Base-by-base conservation (phyloP, 495 filamentous ascomycete genomes). In the Neurospora hispaniola region DNA sequence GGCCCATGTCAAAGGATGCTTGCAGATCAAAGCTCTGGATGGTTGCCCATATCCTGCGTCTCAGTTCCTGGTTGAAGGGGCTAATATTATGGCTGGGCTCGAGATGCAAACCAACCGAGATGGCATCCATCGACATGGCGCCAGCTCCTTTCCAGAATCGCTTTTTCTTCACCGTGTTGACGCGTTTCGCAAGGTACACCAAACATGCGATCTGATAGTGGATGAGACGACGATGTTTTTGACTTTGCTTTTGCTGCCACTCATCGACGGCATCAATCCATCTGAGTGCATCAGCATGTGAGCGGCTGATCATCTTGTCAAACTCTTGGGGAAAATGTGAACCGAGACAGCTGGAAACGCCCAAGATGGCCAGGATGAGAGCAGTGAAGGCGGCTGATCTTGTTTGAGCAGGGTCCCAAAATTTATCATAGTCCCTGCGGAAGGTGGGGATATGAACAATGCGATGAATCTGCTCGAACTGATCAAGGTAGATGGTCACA, bases 61-160 rank as follows among this genome's bases (percentile, higher is more conserved):
- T 85, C 88, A 90, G 89, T 78, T 91, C 89, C 75, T 87, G 87
- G 73, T 86, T 87, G 76, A 89, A 90, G n/a, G 77, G 76, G 10
- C 79, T 80, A 40, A 81, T 79, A 43, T 78, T 79, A 72, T 77
- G 75, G 70, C 76, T 76, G 0, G 86, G 85, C 44, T 89, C 86
- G 9, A 86, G 76, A 74, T 90, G 87, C 4, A 90, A 79, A 0
- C 88, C 89, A 75, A 89, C 87, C 10, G 81, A 79, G 44, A 90
- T 82, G 69, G 86, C 88, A 71, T 88, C 85, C 75, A 87, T 85
- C 40, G 89, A 81, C 75, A 91, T 76, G 4, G 83, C 82, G 16
- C 86, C 84, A 0, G 86, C 86, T 1, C 83, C 80, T 42, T 86
- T 82, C 89, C 89, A 91, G 74, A 88, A 85, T 8, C 79, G 76